These are phyloP conservation scores for Pichia inconspicua DNA, from an alignment of 1,139 yeast genomes.

Conservation along the genomic window DNA sequence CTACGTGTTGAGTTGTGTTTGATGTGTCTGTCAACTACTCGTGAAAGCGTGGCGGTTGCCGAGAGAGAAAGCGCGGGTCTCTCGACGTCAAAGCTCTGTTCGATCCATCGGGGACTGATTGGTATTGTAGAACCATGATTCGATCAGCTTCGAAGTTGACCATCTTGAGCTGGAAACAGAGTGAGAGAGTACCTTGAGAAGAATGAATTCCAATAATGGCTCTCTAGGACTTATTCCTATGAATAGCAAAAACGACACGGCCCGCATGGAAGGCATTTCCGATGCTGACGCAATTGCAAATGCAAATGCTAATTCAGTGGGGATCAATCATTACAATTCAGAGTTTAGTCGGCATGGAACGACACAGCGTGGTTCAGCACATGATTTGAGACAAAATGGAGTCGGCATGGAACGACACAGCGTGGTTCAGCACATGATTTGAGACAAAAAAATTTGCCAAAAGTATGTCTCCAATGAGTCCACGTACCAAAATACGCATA, in stretches of 20 bases:
- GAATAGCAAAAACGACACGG: constrained; percentile 25
- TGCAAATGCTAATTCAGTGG: background rate
- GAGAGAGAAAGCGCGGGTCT: too few species aligned
- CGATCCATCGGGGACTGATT: too few species aligned
- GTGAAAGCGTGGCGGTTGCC: too few species aligned
- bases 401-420: background rate
- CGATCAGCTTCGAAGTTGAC: too few species aligned
- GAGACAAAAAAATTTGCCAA: constrained; percentile 1
- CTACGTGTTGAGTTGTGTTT: too few species aligned
- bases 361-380: background rate
- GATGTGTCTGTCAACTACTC: too few species aligned
- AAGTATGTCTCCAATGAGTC: constrained; percentile 15
- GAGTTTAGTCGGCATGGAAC: background rate
- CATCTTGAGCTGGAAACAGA: too few species aligned
- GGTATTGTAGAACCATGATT: too few species aligned
- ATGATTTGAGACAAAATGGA: background rate
- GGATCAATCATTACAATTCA: background rate
- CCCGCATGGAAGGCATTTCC: constrained; percentile 8
- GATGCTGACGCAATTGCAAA: background rate
- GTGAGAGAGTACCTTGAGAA: too few species aligned
- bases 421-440: background rate
- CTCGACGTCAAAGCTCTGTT: too few species aligned
- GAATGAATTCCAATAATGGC: constrained; percentile 19
- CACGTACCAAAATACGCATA: constrained; percentile 2
- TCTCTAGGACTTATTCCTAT: constrained; percentile 25